Conservation (phyloP, 345 rosid species). For the Euphorbia lathyris region DNA sequence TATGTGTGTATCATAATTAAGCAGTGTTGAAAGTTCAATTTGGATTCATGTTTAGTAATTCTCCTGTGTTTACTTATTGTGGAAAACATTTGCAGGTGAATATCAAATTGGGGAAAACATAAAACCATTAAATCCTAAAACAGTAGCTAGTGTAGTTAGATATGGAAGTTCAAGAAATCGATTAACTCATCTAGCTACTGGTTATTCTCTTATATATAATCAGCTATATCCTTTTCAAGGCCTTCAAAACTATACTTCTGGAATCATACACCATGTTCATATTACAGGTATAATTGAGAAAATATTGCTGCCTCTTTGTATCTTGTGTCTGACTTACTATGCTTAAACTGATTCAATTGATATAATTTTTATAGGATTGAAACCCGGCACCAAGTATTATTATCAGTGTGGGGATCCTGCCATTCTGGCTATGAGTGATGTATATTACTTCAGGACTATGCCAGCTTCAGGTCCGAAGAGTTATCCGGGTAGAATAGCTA, state of each 20-base stretch:
- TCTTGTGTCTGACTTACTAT: not conserved
- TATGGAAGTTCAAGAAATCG: slow-evolving; percentile 13
- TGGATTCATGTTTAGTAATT: too few relatives aligned
- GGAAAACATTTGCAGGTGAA: slow-evolving; percentile 21
- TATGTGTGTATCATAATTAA: too few relatives aligned
- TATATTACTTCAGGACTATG: slow-evolving; percentile 64
- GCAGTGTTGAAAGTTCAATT: too few relatives aligned
- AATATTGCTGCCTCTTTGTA: not conserved
- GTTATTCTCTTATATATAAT: slow-evolving; percentile 24
- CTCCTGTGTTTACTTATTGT: not conserved
- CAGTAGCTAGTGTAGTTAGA: slow-evolving; percentile 20
- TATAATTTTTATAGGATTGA: slow-evolving; percentile 47
- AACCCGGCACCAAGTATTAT: slow-evolving; percentile 49
- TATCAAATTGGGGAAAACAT: slow-evolving; percentile 24
- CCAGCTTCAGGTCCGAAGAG: slow-evolving; percentile 45
- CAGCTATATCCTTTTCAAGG: slow-evolving; percentile 27
- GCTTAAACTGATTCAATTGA: not conserved
- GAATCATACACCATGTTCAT: slow-evolving; percentile 30
- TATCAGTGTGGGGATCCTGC: slow-evolving; percentile 78
- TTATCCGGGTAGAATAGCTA: slow-evolving; percentile 65
- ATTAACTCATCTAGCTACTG: slow-evolving; percentile 7
- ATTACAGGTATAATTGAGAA: slow-evolving; percentile 14
- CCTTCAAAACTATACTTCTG: slow-evolving; percentile 28
- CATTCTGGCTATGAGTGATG: slow-evolving; percentile 49
- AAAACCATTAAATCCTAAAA: slow-evolving; percentile 16